Evolutionary conservation across 2,329 filamentous ascomycete species (phyloP), one percentile per base, ranked within the genome.

Genomic region (Stagonosporopsis vannaccii): DNA sequence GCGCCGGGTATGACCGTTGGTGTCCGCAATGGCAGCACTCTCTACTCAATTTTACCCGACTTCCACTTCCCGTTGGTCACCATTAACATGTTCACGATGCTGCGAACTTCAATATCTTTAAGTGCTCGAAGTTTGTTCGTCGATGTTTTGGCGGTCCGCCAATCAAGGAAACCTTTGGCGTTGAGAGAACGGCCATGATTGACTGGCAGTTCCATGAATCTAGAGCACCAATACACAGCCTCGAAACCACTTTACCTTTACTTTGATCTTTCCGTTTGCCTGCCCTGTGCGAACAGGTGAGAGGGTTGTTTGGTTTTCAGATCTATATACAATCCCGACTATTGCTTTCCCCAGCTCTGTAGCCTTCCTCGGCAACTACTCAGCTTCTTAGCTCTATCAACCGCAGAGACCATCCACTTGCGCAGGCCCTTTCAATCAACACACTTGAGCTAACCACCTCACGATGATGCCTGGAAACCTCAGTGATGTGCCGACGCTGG

Each of bases 401-500:
- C 45, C 11, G 23, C 28, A 25, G 15, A n/a, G 15, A 40, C 15
- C 17, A 23, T 41, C 12, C 3, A 40, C 26, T 12, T 15, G 13
- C 9, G 7, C 12, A 13, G 22, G 2, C 15, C 19, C 19, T 20
- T 41, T 12, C 4, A 8, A 28, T 11, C 6, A 26, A 15, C 19
- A 7, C 2, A 15, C 11, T 9, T 28, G 15, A 8, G 25, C 17
- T 1, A 4, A 6, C 11, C 19, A 15, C 22, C 12, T 20, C 20
- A 41, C 32, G 17, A 50, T 46, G 46, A 56, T 47, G 1, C 32
- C 48, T 2, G 44, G 32, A 37, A 39, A 51, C 28, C 59, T 66
- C 54, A 53, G 59, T n/a, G 57, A 60, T 11, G 55, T 61, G 6
- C 63, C 60, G 6, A 63, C 59, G 22, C 50, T 68, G 53, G 44